Evolutionary conservation across 2,329 filamentous ascomycete species (phyloP), one percentile per base, ranked within the genome.

Genomic region (Claviceps africana): DNA sequence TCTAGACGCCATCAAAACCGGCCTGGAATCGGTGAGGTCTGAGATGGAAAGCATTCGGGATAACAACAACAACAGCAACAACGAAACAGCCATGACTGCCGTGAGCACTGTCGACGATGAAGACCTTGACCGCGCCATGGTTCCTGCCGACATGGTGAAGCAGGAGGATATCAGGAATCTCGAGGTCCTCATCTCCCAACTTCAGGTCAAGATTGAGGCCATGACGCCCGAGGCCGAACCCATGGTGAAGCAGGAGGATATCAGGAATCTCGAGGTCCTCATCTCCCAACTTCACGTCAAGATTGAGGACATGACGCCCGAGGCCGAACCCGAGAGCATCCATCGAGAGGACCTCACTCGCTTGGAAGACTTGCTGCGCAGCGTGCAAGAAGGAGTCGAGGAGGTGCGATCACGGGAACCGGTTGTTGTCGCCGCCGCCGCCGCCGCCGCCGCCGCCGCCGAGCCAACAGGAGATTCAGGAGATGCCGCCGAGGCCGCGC

Each of bases 251-350:
- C 76, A 80, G 17, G 79, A 85, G 48, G 88, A 94, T 57, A 83
- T 96, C 57, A 88, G 91, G 65, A 87, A 87, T 54, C 79, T 97
- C 39, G 93, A 96, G 64, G 72, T 83, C 33, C 75, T 96, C 54
- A 85, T 97, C 58, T 82, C 83, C 0, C 83, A 95, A 61, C 76
- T 97, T 10, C 80, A 86, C 35, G 81, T 82, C 65, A 95, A 95
- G 71, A 79, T 96, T 28, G 89, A 96, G 57, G 60, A 62, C 7
- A 65, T 71, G 52, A 65, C 67, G 40, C 62, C 68, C 0, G 65
- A 63, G 55, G 21, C 68, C 0, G 65, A 64, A 55, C 21, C 61
- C 45, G 55, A 63, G 11, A 60, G 62, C 7, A 63, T 74, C 6
- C 70, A 72, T 28, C 76, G 72, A 59, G 74, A 75, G 4, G 82